Evolutionary conservation across 768 basidiomycete species (phyloP), one percentile per base, ranked within the genome.

Genomic region (Pholiota conissans): DNA sequence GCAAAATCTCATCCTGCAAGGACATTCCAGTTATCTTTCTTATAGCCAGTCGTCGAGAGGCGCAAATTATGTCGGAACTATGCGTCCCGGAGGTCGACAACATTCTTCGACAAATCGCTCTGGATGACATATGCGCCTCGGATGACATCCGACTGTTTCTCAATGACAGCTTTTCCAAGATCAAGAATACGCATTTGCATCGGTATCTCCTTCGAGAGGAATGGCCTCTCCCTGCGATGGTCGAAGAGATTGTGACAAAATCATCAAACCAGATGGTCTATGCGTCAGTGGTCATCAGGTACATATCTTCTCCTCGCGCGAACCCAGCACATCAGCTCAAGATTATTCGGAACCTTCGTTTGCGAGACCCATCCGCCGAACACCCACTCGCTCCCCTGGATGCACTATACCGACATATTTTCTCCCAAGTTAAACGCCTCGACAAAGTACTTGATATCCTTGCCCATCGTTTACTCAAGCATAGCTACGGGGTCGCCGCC

Each of bases 181-280:
- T 55, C 10, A 34, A 35, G 18, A 10, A 3, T 0, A 26, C 18
- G 3, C 53, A 55, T 55, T 35, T 40, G 11, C 30, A 14, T 11
- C 42, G 45, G 14, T 2, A 9, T 2, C n/a, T 20, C 11, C 42
- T 55, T 28, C 42, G 29, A 5, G 3, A 5, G 0, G 20, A 11
- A 3, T 55, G 53, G 53, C 53, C 53, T 10, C 5, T 5, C 4
- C 5, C 3, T 9, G 6, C 1, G 3, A 24, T 34, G 4, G 9
- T 55, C 5, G 20, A 55, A 10, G 26, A 16, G 9, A 24, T 55
- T 2, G 53, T 55, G 3, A 10, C 3, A 32, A 53, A 40, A 22
- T 28, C 52, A 0, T 53, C 57, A 2, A 46, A 46, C 5, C 57
- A 54, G 22, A 54, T 58, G 16, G 54, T 58, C 22, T 58, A 54